A percentile compares a stretch with the other conserved stretches of the same genome.
Conservation (phyloP, 176 grass and related monocot species). For the Ensete glaucum region DNA sequence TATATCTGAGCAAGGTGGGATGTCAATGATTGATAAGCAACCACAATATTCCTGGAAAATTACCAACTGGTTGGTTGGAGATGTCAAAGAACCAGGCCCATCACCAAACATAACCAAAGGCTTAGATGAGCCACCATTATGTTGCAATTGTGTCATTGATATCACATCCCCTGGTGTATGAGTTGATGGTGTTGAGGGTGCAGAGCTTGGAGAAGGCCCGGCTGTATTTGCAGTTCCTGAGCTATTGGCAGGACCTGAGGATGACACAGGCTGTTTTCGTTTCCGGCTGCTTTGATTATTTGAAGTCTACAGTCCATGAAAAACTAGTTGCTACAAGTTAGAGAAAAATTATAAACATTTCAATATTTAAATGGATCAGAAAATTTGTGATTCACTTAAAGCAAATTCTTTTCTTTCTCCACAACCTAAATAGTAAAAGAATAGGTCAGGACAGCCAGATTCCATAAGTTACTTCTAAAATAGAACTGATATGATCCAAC, state of each 20-base stretch:
- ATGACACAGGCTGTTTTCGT: slow-evolving; percentile 62
- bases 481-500: background rate
- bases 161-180: slow-evolving; percentile 91
- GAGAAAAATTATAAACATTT: background rate
- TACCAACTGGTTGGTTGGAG: slow-evolving; percentile 82
- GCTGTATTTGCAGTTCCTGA: slow-evolving; percentile 92
- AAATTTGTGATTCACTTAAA: background rate
- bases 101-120: slow-evolving; percentile 70
- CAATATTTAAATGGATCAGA: background rate
- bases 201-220: slow-evolving; percentile 93
- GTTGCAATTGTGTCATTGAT: slow-evolving; percentile 73
- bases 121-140: slow-evolving; percentile 73
- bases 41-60: background rate
- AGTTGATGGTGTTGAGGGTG: slow-evolving; percentile 90
- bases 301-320: slow-evolving; percentile 23
- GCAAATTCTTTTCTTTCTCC: background rate
- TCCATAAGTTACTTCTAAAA: background rate
- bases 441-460: background rate
- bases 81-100: slow-evolving; percentile 72
- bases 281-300: slow-evolving; percentile 34
- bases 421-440: background rate
- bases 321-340: slow-evolving; percentile 1
- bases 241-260: slow-evolving; percentile 76
- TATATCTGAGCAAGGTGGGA: background rate
- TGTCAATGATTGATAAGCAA: background rate